phyloP scores from a whole-genome alignment of 2,329 filamentous ascomycete genomes.

The Graphiopsis chlorocephala region DNA sequence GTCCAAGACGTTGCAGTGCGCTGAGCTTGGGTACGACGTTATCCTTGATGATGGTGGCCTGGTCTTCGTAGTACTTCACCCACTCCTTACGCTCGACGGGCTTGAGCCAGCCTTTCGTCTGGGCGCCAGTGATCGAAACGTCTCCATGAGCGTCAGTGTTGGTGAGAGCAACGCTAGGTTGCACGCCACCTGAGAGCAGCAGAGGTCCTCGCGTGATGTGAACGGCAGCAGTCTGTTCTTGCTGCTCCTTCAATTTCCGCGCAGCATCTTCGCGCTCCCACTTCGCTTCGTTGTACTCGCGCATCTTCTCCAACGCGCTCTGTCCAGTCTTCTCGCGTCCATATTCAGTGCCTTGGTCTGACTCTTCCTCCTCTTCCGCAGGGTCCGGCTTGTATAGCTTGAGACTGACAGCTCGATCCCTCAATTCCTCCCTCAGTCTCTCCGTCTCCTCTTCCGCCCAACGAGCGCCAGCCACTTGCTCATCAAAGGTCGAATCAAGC shows the following conservation, averaged over 20 bases:
- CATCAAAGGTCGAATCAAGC: slow-evolving; percentile 34
- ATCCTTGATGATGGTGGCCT: slow-evolving; percentile 34
- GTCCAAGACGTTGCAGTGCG: slow-evolving; percentile 43
- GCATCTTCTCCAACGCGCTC: slow-evolving; percentile 28
- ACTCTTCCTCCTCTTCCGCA: slow-evolving; percentile 22
- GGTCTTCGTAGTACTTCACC: slow-evolving; percentile 38
- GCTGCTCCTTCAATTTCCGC: slow-evolving; percentile 20
- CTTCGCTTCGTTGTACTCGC: slow-evolving; percentile 30
- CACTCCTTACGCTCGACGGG: slow-evolving; percentile 33
- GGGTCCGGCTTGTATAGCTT: slow-evolving; percentile 33
- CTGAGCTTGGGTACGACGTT: slow-evolving; percentile 32
- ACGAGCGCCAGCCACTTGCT: slow-evolving; percentile 30
- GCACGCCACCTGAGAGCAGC: slow-evolving; percentile 31
- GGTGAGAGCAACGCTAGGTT: slow-evolving; percentile 21
- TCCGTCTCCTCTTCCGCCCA: slow-evolving; percentile 37
- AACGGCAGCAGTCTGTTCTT: slow-evolving; percentile 23
- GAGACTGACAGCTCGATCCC: slow-evolving; percentile 32
- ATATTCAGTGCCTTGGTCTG: slow-evolving; percentile 27
- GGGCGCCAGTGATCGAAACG: slow-evolving; percentile 24
- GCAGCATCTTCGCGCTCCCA: slow-evolving; percentile 29
- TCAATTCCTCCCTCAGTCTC: slow-evolving; percentile 29
- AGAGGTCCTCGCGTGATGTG: slow-evolving; percentile 29
- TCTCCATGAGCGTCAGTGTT: slow-evolving; percentile 14
- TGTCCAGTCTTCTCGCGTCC: slow-evolving; percentile 29
- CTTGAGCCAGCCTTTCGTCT: slow-evolving; percentile 28